A percentile compares a stretch with the other conserved stretches of the same genome.
These are phyloP conservation scores for Claviceps maximensis DNA, from an alignment of 2,329 filamentous ascomycete species.

Conservation along the genomic window DNA sequence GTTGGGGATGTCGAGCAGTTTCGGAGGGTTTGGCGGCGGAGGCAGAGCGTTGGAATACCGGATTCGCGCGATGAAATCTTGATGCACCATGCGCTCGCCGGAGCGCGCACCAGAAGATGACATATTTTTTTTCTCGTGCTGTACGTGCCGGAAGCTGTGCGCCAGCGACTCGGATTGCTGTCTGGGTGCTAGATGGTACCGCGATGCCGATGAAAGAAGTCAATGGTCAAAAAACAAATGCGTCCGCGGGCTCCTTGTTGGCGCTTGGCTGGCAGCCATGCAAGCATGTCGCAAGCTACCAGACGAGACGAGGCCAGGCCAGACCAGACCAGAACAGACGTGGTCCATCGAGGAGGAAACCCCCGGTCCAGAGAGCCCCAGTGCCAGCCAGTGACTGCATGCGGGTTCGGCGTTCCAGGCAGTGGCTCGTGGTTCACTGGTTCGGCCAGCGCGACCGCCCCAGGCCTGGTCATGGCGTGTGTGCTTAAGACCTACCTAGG, in stretches of 20 bases:
- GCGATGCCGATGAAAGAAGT: neutral
- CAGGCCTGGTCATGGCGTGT: too few relatives aligned
- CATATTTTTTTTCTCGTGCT: constrained; percentile 13
- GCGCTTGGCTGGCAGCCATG: neutral
- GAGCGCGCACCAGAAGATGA: constrained; percentile 24
- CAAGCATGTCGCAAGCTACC: neutral
- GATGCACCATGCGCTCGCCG: constrained; percentile 56
- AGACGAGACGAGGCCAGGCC: neutral
- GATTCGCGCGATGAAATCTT: constrained; percentile 95
- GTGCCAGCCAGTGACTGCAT: neutral
- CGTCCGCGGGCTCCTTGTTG: neutral
- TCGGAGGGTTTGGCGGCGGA: constrained; percentile 85
- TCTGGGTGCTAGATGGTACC: too few relatives aligned
- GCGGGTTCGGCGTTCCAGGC: too few relatives aligned
- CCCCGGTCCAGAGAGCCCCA: too few relatives aligned
- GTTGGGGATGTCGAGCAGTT: constrained; percentile 93
- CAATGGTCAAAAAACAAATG: neutral
- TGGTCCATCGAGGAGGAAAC: too few relatives aligned
- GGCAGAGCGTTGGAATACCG: constrained; percentile 93
- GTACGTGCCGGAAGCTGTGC: neutral
- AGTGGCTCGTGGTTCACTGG: too few relatives aligned
- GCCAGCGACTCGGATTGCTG: neutral
- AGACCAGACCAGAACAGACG: too few relatives aligned
- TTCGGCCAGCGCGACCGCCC: neutral
- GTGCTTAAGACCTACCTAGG: too few relatives aligned